Conservation (phyloP, 371 early-diverging fungal genomes). For the Saksenaea vasiformis region DNA sequence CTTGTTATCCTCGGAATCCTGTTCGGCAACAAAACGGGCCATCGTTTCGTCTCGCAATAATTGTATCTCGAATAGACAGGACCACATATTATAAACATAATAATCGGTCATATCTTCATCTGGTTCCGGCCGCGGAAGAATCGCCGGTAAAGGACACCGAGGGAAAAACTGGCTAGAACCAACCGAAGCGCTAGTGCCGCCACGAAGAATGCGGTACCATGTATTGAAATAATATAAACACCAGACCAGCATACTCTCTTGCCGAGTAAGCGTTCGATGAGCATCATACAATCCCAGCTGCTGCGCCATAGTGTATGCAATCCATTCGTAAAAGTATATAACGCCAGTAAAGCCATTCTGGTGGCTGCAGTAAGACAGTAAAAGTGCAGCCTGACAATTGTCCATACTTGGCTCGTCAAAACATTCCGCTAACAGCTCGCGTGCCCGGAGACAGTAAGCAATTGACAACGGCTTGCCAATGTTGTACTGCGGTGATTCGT, state of each 20-base stretch:
- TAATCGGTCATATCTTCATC: constrained; percentile 25
- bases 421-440: constrained; percentile 39
- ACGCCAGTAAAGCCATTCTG: constrained; percentile 41
- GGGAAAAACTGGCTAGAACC: constrained; percentile 26
- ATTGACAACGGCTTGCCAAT: constrained; percentile 51
- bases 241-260: constrained; percentile 41
- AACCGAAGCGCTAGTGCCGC: constrained; percentile 19
- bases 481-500: constrained; percentile 35
- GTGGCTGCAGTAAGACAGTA: constrained; percentile 45
- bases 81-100: constrained; percentile 28
- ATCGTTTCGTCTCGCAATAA: constrained; percentile 18
- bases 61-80: constrained; percentile 15
- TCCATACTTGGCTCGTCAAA: constrained; percentile 48
- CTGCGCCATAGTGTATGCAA: constrained; percentile 43
- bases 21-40: constrained; percentile 14
- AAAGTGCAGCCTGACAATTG: constrained; percentile 38
- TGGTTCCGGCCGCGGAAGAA: constrained; percentile 7
- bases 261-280: constrained; percentile 15
- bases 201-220: constrained; percentile 35
- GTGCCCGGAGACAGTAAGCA: constrained; percentile 42
- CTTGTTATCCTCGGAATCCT: constrained; percentile 2
- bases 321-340: constrained; percentile 49
- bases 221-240: constrained; percentile 44
- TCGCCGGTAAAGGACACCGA: constrained; percentile 14
- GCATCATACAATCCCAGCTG: constrained; percentile 41